These are phyloP conservation scores for Phytophthora fragariaefolia DNA, from an alignment of 352 stramenopile genomes.

Conservation along the genomic window DNA sequence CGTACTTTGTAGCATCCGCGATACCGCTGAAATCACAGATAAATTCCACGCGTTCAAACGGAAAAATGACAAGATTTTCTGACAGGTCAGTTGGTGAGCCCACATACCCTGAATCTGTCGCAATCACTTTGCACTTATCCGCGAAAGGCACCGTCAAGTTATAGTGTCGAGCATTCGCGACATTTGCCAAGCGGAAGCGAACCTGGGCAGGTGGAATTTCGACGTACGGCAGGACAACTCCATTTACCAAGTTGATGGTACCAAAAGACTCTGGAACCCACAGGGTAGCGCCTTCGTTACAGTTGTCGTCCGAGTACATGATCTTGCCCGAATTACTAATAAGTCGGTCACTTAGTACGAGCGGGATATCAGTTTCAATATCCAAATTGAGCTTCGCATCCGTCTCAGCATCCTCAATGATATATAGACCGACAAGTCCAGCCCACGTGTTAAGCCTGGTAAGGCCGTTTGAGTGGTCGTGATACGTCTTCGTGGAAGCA, in stretches of 20 bases:
- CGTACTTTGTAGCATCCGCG: constrained; percentile 43
- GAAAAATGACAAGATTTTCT: constrained; percentile 44
- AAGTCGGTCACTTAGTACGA: constrained; percentile 45
- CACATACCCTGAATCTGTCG: constrained; percentile 65
- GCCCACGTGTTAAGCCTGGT: constrained; percentile 58
- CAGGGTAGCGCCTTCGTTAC: constrained; percentile 30
- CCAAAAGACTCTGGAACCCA: constrained; percentile 63
- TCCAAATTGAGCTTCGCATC: constrained; percentile 48
- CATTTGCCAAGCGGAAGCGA: constrained; percentile 64
- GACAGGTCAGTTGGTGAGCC: constrained; percentile 38
- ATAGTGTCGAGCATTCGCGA: constrained; percentile 71
- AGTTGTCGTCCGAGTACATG: constrained; percentile 53
- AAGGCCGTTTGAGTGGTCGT: constrained; percentile 58
- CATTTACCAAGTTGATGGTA: constrained; percentile 53
- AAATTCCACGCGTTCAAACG: constrained; percentile 56
- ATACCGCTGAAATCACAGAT: constrained; percentile 56
- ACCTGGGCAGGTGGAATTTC: constrained; percentile 62
- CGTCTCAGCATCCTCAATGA: constrained; percentile 45
- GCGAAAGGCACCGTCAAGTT: constrained; percentile 69
- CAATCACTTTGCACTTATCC: constrained; percentile 55
- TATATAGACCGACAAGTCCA: constrained; percentile 50
- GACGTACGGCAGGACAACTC: constrained; percentile 63
- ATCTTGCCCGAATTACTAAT: constrained; percentile 37
- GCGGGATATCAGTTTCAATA: constrained; percentile 53
- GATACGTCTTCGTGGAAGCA: constrained; percentile 54